Percentiles rank a stretch among this genome's conserved stretches.
Evolutionary conservation across 2,329 filamentous ascomycete genomes (phyloP).

Genomic region (Cadophora malorum): DNA sequence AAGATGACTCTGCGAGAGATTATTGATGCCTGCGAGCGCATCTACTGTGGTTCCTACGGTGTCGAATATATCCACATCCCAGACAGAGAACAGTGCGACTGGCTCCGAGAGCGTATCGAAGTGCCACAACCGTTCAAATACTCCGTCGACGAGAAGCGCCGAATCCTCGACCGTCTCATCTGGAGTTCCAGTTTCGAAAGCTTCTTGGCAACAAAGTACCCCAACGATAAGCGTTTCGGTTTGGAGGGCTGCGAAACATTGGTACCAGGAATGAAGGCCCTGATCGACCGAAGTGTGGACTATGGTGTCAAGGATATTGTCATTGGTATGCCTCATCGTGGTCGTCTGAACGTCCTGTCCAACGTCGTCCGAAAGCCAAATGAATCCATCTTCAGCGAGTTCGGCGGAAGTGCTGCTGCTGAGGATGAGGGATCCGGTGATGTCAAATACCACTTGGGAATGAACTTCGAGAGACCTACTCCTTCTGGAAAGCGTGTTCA

Average conservation of each 20-base stretch:
- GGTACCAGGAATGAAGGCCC: slow-evolving; percentile 98
- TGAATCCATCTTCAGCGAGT: slow-evolving; percentile 99
- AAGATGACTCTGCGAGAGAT: slow-evolving; percentile 99
- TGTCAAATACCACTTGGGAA: slow-evolving; percentile 99
- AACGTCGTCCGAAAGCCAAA: slow-evolving; percentile 99
- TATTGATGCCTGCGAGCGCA: slow-evolving; percentile 87
- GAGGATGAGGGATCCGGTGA: slow-evolving; percentile 97
- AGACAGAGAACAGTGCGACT: slow-evolving; percentile 96
- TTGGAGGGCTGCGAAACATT: slow-evolving; percentile 96
- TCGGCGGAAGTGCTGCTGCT: slow-evolving; percentile 84
- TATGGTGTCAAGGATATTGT: slow-evolving; percentile 99
- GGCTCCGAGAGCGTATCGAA: slow-evolving; percentile 94
- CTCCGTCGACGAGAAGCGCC: slow-evolving; percentile 96
- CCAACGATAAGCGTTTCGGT: slow-evolving; percentile 99
- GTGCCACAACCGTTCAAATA: slow-evolving; percentile 96
- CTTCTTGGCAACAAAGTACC: slow-evolving; percentile 96
- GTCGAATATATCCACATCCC: slow-evolving; percentile 99
- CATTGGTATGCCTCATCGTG: slow-evolving; percentile 99
- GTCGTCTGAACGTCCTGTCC: slow-evolving; percentile 94
- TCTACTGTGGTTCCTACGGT: slow-evolving; percentile 97
- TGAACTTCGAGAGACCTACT: slow-evolving; percentile 99
- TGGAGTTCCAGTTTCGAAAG: slow-evolving; percentile 98
- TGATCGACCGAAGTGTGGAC: slow-evolving; percentile 98
- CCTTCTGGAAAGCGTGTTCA: slow-evolving; percentile 99
- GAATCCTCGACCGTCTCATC: slow-evolving; percentile 95